Percentiles rank a stretch among this genome's conserved stretches.
phyloP scores from a whole-genome alignment of 2,329 filamentous ascomycete species.

The Stemphylium vesicarium region DNA sequence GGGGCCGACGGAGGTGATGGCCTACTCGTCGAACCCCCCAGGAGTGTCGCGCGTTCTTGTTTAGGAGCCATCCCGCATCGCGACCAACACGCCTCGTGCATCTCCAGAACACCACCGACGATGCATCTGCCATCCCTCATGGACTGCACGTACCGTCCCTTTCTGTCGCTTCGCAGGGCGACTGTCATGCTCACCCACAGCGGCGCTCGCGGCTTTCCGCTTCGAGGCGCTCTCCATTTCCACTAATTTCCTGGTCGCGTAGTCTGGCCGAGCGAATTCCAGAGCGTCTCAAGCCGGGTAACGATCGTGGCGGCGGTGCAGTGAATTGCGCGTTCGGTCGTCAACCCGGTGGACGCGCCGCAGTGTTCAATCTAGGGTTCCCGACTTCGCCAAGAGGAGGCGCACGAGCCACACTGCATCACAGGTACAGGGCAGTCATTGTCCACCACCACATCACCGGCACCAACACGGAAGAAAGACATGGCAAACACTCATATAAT shows the following conservation, averaged over 20 bases:
- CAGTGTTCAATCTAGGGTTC: slow-evolving; percentile 20
- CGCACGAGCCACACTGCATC: slow-evolving; percentile 11
- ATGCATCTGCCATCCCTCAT: slow-evolving; percentile 25
- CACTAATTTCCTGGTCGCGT: slow-evolving; percentile 39
- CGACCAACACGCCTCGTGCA: slow-evolving; percentile 25
- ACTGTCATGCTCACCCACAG: slow-evolving; percentile 58
- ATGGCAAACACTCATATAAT: slow-evolving; percentile 8
- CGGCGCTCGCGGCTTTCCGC: slow-evolving; percentile 60
- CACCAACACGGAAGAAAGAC: not conserved
- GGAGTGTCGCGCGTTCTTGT: slow-evolving; percentile 40
- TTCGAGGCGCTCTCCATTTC: slow-evolving; percentile 58
- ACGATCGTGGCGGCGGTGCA: slow-evolving; percentile 40
- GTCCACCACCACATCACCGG: slow-evolving; percentile 2
- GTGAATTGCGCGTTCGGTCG: slow-evolving; percentile 38
- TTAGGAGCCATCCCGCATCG: slow-evolving; percentile 40
- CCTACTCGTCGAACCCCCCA: slow-evolving; percentile 45
- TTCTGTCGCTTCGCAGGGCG: slow-evolving; percentile 66
- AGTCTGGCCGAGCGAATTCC: slow-evolving; percentile 26
- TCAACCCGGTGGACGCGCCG: slow-evolving; percentile 31
- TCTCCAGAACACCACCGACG: slow-evolving; percentile 31
- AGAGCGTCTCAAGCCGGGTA: slow-evolving; percentile 16
- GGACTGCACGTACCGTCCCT: slow-evolving; percentile 60
- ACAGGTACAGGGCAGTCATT: slow-evolving; percentile 1
- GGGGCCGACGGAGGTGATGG: slow-evolving; percentile 35
- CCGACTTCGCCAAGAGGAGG: slow-evolving; percentile 14